Conservation (phyloP, 2,329 filamentous ascomycete genomes). For the Penicillium sp. region DNA sequence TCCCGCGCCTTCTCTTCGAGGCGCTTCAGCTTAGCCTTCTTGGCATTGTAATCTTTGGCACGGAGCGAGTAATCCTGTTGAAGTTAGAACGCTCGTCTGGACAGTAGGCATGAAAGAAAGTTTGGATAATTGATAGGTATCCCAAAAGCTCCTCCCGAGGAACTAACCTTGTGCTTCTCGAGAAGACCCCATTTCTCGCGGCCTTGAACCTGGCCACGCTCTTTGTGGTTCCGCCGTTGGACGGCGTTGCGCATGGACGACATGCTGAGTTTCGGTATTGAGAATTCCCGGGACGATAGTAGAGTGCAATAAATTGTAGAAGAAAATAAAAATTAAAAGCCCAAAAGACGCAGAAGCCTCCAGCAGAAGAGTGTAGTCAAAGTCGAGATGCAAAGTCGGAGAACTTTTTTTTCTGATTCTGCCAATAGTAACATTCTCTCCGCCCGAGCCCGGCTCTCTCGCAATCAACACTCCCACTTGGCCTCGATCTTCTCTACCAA, state of each 20-base stretch:
- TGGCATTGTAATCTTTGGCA: slow-evolving; percentile 61
- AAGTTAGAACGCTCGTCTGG: background rate
- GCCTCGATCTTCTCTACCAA: slow-evolving; percentile 4
- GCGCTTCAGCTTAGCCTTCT: slow-evolving; percentile 58
- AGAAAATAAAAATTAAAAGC: background rate
- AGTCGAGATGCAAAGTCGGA: slow-evolving; percentile 11
- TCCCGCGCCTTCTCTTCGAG: slow-evolving; percentile 59
- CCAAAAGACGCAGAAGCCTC: background rate
- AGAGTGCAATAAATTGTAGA: background rate
- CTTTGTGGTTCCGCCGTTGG: slow-evolving; percentile 79
- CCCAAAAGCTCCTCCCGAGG: background rate
- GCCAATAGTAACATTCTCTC: slow-evolving; percentile 18
- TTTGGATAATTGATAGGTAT: background rate
- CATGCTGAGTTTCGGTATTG: slow-evolving; percentile 37
- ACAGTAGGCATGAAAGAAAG: background rate
- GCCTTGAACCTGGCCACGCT: slow-evolving; percentile 82
- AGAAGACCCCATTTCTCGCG: slow-evolving; percentile 85
- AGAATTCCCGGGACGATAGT: background rate
- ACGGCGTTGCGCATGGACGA: slow-evolving; percentile 62
- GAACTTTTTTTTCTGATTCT: slow-evolving; percentile 24
- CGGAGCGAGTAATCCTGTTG: slow-evolving; percentile 61
- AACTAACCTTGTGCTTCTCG: slow-evolving; percentile 82
- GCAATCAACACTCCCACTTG: slow-evolving; percentile 21
- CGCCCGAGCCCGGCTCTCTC: slow-evolving; percentile 22
- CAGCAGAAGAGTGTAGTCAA: slow-evolving; percentile 1